A percentile compares a stretch with the other conserved stretches of the same genome.
These are phyloP conservation scores for Trametes cinnabarina DNA, from an alignment of 768 basidiomycete genomes.

Conservation along the genomic window DNA sequence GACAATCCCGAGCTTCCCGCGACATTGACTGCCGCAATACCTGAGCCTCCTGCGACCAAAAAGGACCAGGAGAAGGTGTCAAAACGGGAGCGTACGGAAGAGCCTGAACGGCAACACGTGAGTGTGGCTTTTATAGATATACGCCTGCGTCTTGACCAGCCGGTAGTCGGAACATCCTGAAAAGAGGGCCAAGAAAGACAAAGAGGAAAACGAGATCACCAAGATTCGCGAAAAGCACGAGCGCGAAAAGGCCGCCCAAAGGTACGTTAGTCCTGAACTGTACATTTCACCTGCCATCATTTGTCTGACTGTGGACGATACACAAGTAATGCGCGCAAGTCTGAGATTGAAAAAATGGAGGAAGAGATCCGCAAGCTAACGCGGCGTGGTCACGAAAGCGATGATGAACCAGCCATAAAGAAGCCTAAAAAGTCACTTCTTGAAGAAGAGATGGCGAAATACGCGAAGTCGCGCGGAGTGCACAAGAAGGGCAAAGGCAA, in stretches of 20 bases:
- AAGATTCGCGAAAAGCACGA: constrained; percentile 77
- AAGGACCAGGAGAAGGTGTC: constrained; percentile 19
- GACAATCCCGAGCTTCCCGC: constrained; percentile 32
- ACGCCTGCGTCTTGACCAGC: not conserved
- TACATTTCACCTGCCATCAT: too few relatives aligned
- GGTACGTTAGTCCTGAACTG: constrained; percentile 41
- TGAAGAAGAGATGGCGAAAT: constrained; percentile 80
- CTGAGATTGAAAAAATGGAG: constrained; percentile 86
- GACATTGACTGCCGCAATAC: constrained; percentile 10
- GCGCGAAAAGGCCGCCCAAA: constrained; percentile 60
- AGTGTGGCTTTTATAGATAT: not conserved
- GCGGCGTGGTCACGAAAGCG: constrained; percentile 40
- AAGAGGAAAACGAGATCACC: constrained; percentile 52
- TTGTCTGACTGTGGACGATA: too few relatives aligned
- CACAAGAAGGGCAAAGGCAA: constrained; percentile 49
- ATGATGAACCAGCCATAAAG: constrained; percentile 54
- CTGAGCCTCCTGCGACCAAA: not conserved
- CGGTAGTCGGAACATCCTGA: constrained; percentile 9
- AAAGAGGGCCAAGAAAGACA: constrained; percentile 38
- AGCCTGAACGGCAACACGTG: not conserved
- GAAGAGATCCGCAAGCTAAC: constrained; percentile 78
- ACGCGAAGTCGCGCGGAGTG: constrained; percentile 61
- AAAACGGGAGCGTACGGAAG: constrained; percentile 17
- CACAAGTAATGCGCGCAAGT: constrained; percentile 58
- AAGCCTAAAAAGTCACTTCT: constrained; percentile 70